Base-by-base conservation (phyloP, 345 rosid genomes). In the Geranium rotundifolium region DNA sequence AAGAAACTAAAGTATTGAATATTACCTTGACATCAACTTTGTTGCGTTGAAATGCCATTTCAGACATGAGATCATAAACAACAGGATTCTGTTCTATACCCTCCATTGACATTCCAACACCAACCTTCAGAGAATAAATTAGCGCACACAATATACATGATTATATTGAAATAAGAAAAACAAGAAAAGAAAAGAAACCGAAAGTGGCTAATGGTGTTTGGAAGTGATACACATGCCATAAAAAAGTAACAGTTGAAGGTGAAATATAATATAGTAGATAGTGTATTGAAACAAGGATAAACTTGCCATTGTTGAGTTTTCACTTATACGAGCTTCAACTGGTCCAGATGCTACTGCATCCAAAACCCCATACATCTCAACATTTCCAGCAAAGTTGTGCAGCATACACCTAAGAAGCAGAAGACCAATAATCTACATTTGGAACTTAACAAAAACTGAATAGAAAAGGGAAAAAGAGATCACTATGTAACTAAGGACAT, bases 11-110 rank as follows among this genome's bases (percentile, higher is more conserved):
- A 46, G 15, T 46, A 46, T 14, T 46, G 52, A 46, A 63, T 55
- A 60, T 72, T 77, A 86, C 92, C 92, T 86, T 69, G 39, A 74
- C 82, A 69, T 83, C 80, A 60, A 86, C 79, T 50, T 81, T 80
- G 61, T 74, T 64, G 16, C 71, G 84, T 58, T 59, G 89, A 75
- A 86, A 86, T 67, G 89, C 84, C 92, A 86, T 86, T 74, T 84
- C 87, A 65, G 89, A 77, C 89, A 84, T 86, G 72, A 84, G 84
- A 73, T 84, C 92, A 69, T 84, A 83, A 61, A 80, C 87, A 57
- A 86, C 74, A 63, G 92, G 92, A 67, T 84, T 86, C 72, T 86
- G 92, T 70, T 86, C 89, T 70, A 86, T 86, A 54, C 92, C 92
- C 75, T 86, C 89, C 92, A 86, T 84, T 39, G 89, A 79, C 87